A percentile compares a stretch with the other conserved stretches of the same genome.
phyloP scores from a whole-genome alignment of 768 basidiomycete genomes.

The Lactifluus piperatus region DNA sequence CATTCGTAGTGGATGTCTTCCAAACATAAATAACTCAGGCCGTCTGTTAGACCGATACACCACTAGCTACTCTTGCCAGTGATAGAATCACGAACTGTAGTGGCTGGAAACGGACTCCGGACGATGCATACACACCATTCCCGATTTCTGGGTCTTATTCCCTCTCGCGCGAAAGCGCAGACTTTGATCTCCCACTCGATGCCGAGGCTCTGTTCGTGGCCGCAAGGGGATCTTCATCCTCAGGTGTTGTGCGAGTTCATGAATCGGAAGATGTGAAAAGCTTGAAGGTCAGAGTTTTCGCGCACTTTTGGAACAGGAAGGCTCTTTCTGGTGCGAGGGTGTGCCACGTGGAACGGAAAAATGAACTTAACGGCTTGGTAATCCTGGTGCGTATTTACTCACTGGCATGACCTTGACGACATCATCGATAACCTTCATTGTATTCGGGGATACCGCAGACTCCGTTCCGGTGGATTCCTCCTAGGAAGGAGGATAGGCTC shows the following conservation, averaged over 20 bases:
- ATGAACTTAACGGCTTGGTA: not conserved
- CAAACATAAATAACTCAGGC: not conserved
- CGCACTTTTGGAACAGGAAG: not conserved
- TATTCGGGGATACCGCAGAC: not conserved
- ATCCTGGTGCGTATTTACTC: constrained; percentile 1
- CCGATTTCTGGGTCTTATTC: not conserved
- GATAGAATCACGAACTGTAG: not conserved
- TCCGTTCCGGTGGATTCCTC: not conserved
- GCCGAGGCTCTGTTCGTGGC: not conserved
- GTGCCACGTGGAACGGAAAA: not conserved
- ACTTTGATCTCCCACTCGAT: constrained; percentile 3
- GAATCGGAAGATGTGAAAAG: not conserved
- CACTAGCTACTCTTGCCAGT: not conserved
- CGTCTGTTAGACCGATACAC: not conserved
- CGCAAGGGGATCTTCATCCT: constrained; percentile 1
- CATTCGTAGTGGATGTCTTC: not conserved
- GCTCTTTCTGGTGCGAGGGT: constrained; percentile 1
- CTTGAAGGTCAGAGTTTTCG: not conserved
- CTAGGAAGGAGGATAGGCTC: not conserved
- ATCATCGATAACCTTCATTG: not conserved
- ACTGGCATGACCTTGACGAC: not conserved
- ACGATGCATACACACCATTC: not conserved
- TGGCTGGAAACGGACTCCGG: not conserved
- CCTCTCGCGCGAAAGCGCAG: not conserved
- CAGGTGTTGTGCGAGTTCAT: constrained; percentile 3